Evolutionary conservation across 176 grass and related monocot species (phyloP), one percentile per base, ranked within the genome.

Genomic region (Sorghum bicolor): DNA sequence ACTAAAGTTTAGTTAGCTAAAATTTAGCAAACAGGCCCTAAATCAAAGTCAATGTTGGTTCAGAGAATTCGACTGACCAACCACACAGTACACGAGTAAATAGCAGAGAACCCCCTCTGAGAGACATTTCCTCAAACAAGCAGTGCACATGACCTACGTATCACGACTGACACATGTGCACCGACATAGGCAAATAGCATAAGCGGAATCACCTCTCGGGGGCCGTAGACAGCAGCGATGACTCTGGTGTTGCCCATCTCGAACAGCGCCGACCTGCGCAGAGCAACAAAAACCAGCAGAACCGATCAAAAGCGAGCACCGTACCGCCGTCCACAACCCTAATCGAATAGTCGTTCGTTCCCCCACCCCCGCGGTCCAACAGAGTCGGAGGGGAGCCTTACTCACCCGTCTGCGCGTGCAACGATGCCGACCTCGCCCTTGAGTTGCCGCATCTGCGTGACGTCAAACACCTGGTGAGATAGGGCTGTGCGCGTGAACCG

Each of bases 211-310:
- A 96, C 96, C 93, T 99, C 93, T 68, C 91, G 82, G 7, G 96
- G 96, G 6, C 96, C 96, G 62, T 99, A 99, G 55, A 96, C 78
- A 50, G 91, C 91, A 5, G 93, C 93, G 44, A 99, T 94, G 34
- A 99, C 96, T 65, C 92, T 91, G 67, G 91, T 99, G 81, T 99
- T 96, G 38, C 96, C 96, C 96, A 99, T 96, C 86, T 99, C 93
- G 72, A 99, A 99, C 58, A 94, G 78, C 24, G 96, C 93, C 38
- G 93, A 99, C 57, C 95, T 95, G 88, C 31, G 20, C 75, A 67
- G 45, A 77, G 11, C 26, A 79, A 44, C 45, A 63, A 75, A 52
- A 25, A 75, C 39, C 33, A 44, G 38, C 40, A 20, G 8, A 20
- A 8, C 5, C 25, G 33, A 65, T 71, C 33, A 89, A 53, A 81